phyloP scores from a whole-genome alignment of 257 asterid species.

The Rauvolfia tetraphylla region DNA sequence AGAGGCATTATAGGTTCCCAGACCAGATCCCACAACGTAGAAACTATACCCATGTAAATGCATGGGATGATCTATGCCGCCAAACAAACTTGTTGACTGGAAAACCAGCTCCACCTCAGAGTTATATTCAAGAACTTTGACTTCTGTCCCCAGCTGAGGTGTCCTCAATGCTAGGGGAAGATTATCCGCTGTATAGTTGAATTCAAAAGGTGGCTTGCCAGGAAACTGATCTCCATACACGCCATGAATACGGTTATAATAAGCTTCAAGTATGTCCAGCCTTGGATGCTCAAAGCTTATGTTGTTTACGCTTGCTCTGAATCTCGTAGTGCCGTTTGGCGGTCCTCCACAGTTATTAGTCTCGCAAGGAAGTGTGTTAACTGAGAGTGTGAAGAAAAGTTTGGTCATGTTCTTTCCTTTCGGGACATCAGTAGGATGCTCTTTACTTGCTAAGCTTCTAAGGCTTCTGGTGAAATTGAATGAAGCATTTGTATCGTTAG shows the following conservation, averaged over 20 bases:
- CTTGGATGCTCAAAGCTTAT: slow-evolving; percentile 42
- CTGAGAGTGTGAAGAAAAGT: slow-evolving; percentile 40
- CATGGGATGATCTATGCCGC: slow-evolving; percentile 10
- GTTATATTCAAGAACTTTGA: neutral
- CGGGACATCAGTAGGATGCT: slow-evolving; percentile 41
- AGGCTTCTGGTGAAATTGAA: slow-evolving; percentile 3
- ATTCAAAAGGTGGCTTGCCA: slow-evolving; percentile 24
- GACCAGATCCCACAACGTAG: slow-evolving; percentile 11
- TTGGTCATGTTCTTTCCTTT: slow-evolving; percentile 21
- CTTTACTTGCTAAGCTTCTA: slow-evolving; percentile 7
- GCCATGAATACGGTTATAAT: slow-evolving; percentile 27
- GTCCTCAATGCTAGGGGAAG: slow-evolving; percentile 25
- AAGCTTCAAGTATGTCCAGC: slow-evolving; percentile 40
- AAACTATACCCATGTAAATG: slow-evolving; percentile 17
- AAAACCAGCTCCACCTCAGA: slow-evolving; percentile 1
- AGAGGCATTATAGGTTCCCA: slow-evolving; percentile 3
- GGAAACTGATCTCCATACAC: slow-evolving; percentile 39
- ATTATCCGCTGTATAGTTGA: slow-evolving; percentile 43
- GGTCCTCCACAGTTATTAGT: slow-evolving; percentile 26
- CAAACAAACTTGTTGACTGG: slow-evolving; percentile 4
- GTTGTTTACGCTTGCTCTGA: slow-evolving; percentile 49
- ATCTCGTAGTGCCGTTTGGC: slow-evolving; percentile 40
- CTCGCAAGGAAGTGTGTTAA: slow-evolving; percentile 45
- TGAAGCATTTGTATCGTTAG: neutral
- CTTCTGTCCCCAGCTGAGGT: slow-evolving; percentile 17